Percentiles rank a stretch among this genome's conserved stretches.
These are phyloP conservation scores for Talaromyces liani DNA, from an alignment of 495 filamentous ascomycete genomes.

Conservation along the genomic window DNA sequence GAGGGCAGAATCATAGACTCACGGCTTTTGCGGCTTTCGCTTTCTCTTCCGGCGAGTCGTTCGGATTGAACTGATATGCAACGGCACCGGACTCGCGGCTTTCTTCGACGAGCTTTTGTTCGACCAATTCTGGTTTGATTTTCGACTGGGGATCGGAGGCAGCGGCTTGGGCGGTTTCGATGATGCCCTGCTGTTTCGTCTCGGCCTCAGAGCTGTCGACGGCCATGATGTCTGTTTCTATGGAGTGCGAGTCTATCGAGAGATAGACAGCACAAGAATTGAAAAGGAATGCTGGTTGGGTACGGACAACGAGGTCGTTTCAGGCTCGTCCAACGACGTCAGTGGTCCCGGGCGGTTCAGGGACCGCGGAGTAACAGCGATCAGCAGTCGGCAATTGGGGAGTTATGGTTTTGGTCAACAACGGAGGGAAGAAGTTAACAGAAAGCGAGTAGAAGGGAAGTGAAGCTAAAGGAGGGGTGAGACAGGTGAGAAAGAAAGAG, in stretches of 20 bases:
- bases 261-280: no score
- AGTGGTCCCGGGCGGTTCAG: conserved; percentile 5
- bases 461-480: not conserved
- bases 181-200: conserved; percentile 6
- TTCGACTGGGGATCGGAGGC: conserved; percentile 59
- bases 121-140: conserved; percentile 61
- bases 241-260: not conserved
- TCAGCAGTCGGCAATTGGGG: not conserved
- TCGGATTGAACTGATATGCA: conserved; percentile 79
- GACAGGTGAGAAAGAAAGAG: not conserved
- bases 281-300: no score
- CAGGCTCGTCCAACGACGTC: not conserved
- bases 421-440: not conserved
- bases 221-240: not conserved
- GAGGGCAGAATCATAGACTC: conserved; percentile 25
- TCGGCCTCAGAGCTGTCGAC: not conserved
- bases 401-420: not conserved
- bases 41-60: conserved; percentile 81
- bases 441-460: not conserved
- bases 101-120: conserved; percentile 65
- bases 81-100: conserved; percentile 66
- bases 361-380: not conserved
- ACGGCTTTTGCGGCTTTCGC: conserved; percentile 70
- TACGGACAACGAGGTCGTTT: no score
- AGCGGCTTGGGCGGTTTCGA: conserved; percentile 44